Base-by-base conservation (phyloP, 1,139 yeast species). In the Insectozyma bohioensis region DNA sequence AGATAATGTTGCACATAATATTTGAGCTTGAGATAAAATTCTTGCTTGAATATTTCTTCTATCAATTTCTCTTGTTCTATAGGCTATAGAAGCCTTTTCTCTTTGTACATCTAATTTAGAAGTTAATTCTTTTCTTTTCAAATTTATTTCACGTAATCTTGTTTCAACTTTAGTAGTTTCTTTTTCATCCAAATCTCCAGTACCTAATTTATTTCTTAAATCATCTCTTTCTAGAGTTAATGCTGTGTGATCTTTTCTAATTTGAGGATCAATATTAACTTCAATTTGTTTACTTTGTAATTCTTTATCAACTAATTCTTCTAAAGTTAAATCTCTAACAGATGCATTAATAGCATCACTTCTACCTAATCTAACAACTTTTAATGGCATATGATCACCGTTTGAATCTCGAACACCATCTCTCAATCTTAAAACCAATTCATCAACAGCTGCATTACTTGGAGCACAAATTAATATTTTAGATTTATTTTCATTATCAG, bases 381-480 rank as follows among this genome's bases (percentile, higher is more conserved):
- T 74, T 1, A 96, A 95, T 2, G 61, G 59, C 43, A 79, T 73
- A 1, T 52, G 47, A n/a, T 64, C 61, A 1, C 95, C 95, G 15
- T 65, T 61, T 3, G 74, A 56, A 38, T 76, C 73, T 30, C 61
- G 58, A 3, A 90, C 80, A 2, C 97, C 97, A 20, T 67, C 71
- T 45, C 85, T 79, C 40, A 94, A 63, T 55, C 99, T 81, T 14
- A 90, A 49, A n/a, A 90, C 95, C 45, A 94, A 69, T 52, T 94
- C 98, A 62, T 94, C 99, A 6, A 94, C 97, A 7, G 99, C 99
- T 0, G 99, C 99, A 63, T 94, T 94, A 56, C 97, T 87, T 3
- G 99, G 99, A 1, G 98, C 98, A 73, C 98, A 94, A 19, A 94
- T 80, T 34, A 94, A 64, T 3, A 94, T 77, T 39, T 72, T 75